Percentiles rank a stretch among this genome's conserved stretches.
These are phyloP conservation scores for Calonectria naviculata DNA, from an alignment of 2,329 filamentous ascomycete genomes.

Conservation along the genomic window DNA sequence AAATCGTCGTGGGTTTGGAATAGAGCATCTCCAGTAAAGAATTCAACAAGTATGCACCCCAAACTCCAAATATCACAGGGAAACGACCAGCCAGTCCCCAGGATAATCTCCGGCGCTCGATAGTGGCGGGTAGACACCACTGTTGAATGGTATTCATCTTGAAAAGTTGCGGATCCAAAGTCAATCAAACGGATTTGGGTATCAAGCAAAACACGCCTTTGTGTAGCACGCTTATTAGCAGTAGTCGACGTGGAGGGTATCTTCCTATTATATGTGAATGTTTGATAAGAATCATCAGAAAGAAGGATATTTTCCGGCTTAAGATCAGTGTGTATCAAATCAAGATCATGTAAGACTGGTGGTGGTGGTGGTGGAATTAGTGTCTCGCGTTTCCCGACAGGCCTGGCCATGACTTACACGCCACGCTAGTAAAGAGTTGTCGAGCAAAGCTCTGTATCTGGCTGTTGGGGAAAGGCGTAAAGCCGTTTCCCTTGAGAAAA, in stretches of 20 bases:
- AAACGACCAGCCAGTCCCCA: conserved; percentile 77
- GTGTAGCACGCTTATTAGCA: conserved; percentile 70
- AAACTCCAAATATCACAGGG: conserved; percentile 81
- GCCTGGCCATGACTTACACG: conserved; percentile 74
- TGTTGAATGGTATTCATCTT: conserved; percentile 78
- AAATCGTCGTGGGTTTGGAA: conserved; percentile 80
- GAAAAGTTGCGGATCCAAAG: conserved; percentile 78
- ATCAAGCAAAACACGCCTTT: conserved; percentile 68
- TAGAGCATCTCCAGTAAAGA: conserved; percentile 76
- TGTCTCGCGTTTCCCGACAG: not conserved
- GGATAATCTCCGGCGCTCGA: conserved; percentile 76
- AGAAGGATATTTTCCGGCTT: conserved; percentile 79
- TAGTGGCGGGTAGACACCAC: conserved; percentile 79
- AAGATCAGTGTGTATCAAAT: conserved; percentile 91
- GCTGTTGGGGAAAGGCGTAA: conserved; percentile 97
- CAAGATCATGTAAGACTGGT: conserved; percentile 91
- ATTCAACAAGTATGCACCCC: conserved; percentile 77
- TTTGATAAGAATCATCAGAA: conserved; percentile 73
- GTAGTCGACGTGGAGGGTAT: conserved; percentile 74
- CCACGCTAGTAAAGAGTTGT: conserved; percentile 95
- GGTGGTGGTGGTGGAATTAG: conserved; percentile 48
- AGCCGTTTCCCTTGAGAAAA: conserved; percentile 94
- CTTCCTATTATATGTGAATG: conserved; percentile 76
- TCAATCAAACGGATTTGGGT: conserved; percentile 78
- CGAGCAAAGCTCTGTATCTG: conserved; percentile 98